Evolutionary conservation across 2,329 filamentous ascomycete genomes (phyloP), one percentile per base, ranked within the genome.

Genomic region (Xylariaceae sp.): DNA sequence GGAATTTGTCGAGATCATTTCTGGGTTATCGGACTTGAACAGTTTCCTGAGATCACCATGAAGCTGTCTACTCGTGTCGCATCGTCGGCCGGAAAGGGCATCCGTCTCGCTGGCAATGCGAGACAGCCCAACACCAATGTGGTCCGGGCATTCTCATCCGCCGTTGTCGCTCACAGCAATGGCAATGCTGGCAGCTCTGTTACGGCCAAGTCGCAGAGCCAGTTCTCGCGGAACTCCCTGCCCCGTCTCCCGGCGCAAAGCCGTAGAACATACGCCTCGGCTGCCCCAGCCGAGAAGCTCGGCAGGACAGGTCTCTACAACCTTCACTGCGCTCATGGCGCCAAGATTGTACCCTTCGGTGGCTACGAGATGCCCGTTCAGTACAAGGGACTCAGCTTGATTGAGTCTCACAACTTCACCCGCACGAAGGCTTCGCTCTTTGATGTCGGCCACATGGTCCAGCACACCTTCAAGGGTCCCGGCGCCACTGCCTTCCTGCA

Each of bases 391-490:
- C 81, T 89, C 65, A 87, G 88, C 67, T 88, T 97, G 64, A 82
- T 84, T 66, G 89, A 92, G 62, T 96, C 91, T 55, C 94, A 97
- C 79, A 82, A 86, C 68, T 97, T 93, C 82, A 97, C 94, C 13
- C 86, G 94, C 57, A 82, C 86, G 68, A 89, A 92, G 75, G 89
- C 90, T 59, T 96, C 92, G 64, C 78, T 99, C 64, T 99, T 99
- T 72, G 94, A 99, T 75, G 94, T 97, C 57, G 88, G 88, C 73
- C 94, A 97, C 78, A 97, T 97, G 93, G 92, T 88, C 64, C 92
- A 96, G 77, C 92, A 96, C 74, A 83, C 87, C 66, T 86, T 99
- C 72, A 84, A 84, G 55, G 94, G 94, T 0, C 85, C 90, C 5
- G 89, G 89, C 39, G 92, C 90, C 4, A 82, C 88, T 30, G 83